Conservation (phyloP, 352 stramenopile genomes). For the Albugo laibachii region DNA sequence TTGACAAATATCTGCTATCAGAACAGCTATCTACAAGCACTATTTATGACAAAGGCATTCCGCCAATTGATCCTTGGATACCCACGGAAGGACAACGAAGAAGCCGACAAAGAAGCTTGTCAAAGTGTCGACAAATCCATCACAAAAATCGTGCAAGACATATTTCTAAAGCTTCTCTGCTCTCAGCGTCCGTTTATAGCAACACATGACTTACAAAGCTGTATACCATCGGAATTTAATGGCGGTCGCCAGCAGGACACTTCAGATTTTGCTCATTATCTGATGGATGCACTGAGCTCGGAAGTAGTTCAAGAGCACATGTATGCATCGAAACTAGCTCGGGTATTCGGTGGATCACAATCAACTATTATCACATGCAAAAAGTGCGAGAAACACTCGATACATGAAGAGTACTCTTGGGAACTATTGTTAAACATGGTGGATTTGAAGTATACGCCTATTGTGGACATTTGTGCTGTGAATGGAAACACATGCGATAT, state of each 20-base stretch:
- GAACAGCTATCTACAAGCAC: conserved; percentile 75
- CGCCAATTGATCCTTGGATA: conserved; percentile 52
- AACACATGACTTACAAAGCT: conserved; percentile 48
- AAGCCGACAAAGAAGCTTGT: conserved; percentile 9
- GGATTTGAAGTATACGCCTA: conserved; percentile 71
- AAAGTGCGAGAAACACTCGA: conserved; percentile 50
- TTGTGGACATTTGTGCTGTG: conserved; percentile 57
- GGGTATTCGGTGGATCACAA: conserved; percentile 63
- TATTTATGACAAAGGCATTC: conserved; percentile 77
- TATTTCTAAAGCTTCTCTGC: conserved; percentile 50
- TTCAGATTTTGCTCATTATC: conserved; percentile 71
- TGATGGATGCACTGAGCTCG: conserved; percentile 62
- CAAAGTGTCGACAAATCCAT: conserved; percentile 6
- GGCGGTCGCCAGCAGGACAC: conserved; percentile 70
- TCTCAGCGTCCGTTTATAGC: conserved; percentile 47
- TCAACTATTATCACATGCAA: conserved; percentile 73
- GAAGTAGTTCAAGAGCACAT: conserved; percentile 40
- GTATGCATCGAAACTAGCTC: conserved; percentile 30
- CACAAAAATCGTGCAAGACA: conserved; percentile 34
- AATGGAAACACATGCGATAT: conserved; percentile 56
- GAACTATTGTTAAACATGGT: conserved; percentile 81
- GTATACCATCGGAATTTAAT: conserved; percentile 50
- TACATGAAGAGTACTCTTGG: conserved; percentile 79
- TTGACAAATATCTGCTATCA: conserved; percentile 83
- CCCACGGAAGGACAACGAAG: conserved; percentile 10